Conservation (phyloP, 305 asterid species). For the Galium porrigens region DNA sequence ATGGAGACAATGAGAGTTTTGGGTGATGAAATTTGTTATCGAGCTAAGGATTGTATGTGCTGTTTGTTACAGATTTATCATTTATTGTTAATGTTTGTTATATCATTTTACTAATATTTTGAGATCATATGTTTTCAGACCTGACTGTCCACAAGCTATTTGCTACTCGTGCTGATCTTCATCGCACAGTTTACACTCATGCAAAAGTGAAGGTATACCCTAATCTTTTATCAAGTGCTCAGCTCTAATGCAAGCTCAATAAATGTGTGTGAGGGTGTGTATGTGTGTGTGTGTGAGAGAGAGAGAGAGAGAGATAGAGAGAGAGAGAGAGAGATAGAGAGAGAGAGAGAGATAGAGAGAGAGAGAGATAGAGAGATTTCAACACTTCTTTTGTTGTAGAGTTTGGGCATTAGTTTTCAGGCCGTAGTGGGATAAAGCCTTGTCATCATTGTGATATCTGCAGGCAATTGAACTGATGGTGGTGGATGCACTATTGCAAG, state of each 20-base stretch:
- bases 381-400: background rate
- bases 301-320: too few species aligned
- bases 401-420: too few species aligned
- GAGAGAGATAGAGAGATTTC: background rate
- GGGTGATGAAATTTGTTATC: conserved; percentile 85
- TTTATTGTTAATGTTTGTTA: conserved; percentile 10
- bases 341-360: background rate
- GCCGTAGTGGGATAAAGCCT: background rate
- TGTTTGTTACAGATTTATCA: conserved; percentile 9
- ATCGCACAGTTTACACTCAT: conserved; percentile 76
- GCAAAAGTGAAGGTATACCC: conserved; percentile 73
- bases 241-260: background rate
- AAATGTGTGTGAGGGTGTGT: background rate
- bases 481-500: conserved; percentile 74
- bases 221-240: background rate
- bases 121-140: conserved; percentile 37
- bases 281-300: too few species aligned
- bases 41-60: conserved; percentile 66
- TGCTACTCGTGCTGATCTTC: conserved; percentile 77
- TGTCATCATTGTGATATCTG: conserved; percentile 2
- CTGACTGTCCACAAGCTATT: conserved; percentile 72
- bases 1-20: conserved; percentile 84
- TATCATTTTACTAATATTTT: conserved; percentile 12
- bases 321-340: too few species aligned
- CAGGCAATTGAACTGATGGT: conserved; percentile 88